Evolutionary conservation across 495 filamentous ascomycete species (phyloP).

Genomic region (Lophium mytilinum): DNA sequence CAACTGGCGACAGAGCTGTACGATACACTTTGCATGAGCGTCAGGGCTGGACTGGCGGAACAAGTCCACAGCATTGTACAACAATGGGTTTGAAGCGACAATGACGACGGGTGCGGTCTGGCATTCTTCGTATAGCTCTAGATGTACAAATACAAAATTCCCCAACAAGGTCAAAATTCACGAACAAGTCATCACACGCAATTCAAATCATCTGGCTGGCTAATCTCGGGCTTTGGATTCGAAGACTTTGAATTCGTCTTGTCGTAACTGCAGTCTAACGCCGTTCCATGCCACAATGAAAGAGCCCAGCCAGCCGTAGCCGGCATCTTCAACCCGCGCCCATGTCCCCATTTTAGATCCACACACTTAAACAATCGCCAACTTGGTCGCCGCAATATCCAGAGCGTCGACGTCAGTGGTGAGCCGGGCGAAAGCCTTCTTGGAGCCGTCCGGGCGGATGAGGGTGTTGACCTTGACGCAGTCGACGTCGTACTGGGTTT

Average conservation of each 20-base stretch:
- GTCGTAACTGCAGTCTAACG: background rate
- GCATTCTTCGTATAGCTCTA: no score
- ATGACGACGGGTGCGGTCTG: no score
- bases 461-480: constrained; percentile 98
- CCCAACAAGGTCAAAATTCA: no score
- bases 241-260: background rate
- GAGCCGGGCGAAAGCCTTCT: constrained; percentile 96
- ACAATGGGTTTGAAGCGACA: no score
- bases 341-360: background rate
- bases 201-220: no score
- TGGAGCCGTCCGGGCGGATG: constrained; percentile 90
- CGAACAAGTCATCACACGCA: no score
- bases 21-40: no score
- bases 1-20: no score
- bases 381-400: constrained; percentile 98
- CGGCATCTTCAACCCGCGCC: background rate
- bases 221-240: no score
- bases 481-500: constrained; percentile 99
- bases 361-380: constrained; percentile 75
- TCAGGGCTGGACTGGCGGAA: no score
- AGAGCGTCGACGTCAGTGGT: constrained; percentile 96
- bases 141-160: no score
- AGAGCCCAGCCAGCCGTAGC: background rate
- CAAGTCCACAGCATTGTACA: no score
- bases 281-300: background rate